Base-by-base conservation (phyloP, 2,329 filamentous ascomycete genomes). In the Diplodia sapinea region DNA sequence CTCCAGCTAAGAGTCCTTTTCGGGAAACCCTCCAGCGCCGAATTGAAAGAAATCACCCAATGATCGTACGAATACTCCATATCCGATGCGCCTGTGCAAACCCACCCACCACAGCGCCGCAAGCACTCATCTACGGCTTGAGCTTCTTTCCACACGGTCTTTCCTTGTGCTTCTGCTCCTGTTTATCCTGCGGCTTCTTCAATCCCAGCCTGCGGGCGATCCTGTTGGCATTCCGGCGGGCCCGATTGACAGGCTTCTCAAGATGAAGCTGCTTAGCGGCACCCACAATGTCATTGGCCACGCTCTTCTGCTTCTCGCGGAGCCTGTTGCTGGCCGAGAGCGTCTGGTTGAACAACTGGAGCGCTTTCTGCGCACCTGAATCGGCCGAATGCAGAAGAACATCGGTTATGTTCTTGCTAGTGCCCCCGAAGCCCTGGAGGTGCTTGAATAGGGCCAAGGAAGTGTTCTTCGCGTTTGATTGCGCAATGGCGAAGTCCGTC, bases 191-290 rank as follows among this genome's bases (percentile, higher is more conserved):
- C n/a, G 8, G n/a, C 59, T 51, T 63, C 59, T 63, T 66, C 52
- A 57, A 23, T 13, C 54, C 17, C 8, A 69, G 23, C 56, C 67
- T 63, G 57, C 69, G 33, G 65, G 75, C 71, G 17, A 75, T 31
- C 17, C 72, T 71, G 29, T 75, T 71, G 15, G 77, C 75, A 51
- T 77, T 77, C 63, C 71, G 70, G 57, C 75, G 72, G 1, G 76
- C 75, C 52, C 69, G 72, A 66, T 73, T 68, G 61, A 77, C 66
- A n/a, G 73, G 69, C 52, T 70, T 68, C 13, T 74, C 76, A 26
- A 51, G 13, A 38, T 38, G 31, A 26, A 63, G 43, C 31, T 51
- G 59, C 47, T 63, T 63, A 13, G 59, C 59, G 11, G 47, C 43
- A 12, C 9, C 36, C 13, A 38, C 7, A 26, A 63, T 38, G 23